Evolutionary conservation across 2,329 filamentous ascomycete species (phyloP).

Genomic region (Nannizziopsis barbatae): DNA sequence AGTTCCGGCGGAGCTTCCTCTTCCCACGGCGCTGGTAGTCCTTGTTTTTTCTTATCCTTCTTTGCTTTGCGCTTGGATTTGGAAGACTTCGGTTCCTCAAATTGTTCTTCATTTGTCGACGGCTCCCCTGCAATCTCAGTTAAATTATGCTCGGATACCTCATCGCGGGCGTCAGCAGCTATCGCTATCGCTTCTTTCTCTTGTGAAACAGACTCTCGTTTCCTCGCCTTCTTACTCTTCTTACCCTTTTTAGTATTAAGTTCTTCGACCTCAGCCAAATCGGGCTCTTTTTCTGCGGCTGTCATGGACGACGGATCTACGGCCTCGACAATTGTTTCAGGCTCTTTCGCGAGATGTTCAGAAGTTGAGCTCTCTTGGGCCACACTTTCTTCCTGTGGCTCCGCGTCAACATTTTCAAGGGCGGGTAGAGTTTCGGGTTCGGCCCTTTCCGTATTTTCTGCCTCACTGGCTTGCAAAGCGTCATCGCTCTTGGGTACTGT

Average conservation of each 20-base stretch:
- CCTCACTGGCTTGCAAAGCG: background rate
- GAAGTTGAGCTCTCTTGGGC: no score
- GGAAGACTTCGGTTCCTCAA: background rate
- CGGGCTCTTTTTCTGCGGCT: no score
- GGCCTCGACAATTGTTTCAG: no score
- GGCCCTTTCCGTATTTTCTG: no score
- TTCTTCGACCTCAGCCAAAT: background rate
- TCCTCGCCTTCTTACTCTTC: background rate
- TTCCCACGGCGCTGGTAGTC: background rate
- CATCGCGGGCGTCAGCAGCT: background rate
- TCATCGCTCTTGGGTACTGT: background rate
- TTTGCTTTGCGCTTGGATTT: background rate
- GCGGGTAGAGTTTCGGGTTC: no score
- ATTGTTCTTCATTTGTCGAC: background rate
- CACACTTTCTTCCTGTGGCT: no score
- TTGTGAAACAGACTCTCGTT: no score
- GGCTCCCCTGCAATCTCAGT: background rate
- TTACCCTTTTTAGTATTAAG: background rate
- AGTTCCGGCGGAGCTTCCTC: background rate
- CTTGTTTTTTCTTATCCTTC: conserved; percentile 8
- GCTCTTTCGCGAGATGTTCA: no score
- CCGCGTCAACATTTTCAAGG: no score
- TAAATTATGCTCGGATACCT: background rate
- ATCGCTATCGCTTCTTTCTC: background rate
- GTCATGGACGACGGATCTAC: no score